Evolutionary conservation across 148 eudicot genomes (phyloP).

Genomic region (Camellia granthamiana): DNA sequence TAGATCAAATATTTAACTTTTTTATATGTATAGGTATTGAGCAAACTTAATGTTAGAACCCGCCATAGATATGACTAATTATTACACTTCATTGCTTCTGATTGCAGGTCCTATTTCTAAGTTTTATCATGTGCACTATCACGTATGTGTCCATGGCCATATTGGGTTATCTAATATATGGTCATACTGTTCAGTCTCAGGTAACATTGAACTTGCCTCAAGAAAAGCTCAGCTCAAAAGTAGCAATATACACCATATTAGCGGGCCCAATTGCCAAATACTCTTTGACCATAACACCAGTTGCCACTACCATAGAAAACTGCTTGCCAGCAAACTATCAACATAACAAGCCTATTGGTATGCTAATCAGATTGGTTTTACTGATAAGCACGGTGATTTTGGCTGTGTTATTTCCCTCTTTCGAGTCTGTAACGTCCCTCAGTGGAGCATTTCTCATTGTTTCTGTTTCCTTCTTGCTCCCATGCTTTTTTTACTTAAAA

Average conservation of each 20-base stretch:
- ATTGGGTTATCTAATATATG: conserved; percentile 49
- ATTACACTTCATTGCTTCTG: background rate
- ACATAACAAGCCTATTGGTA: conserved; percentile 8
- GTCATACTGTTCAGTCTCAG: conserved; percentile 42
- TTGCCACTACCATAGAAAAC: conserved; percentile 38
- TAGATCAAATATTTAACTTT: no score
- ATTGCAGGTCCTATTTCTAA: conserved; percentile 43
- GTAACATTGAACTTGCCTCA: conserved; percentile 54
- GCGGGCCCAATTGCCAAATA: conserved; percentile 49
- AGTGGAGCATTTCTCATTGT: conserved; percentile 18
- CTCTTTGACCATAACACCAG: conserved; percentile 46
- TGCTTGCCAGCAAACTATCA: conserved; percentile 16
- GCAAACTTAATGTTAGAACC: background rate
- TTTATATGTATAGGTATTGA: no score
- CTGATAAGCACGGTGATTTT: conserved; percentile 22
- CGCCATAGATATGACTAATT: background rate
- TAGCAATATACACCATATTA: conserved; percentile 57
- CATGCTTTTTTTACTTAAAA: conserved; percentile 28
- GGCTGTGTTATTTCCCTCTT: conserved; percentile 20
- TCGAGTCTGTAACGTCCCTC: conserved; percentile 25
- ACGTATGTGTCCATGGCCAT: conserved; percentile 49
- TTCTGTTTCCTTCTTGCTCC: conserved; percentile 28
- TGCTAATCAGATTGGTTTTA: conserved; percentile 17
- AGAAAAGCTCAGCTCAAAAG: conserved; percentile 39
- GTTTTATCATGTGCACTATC: conserved; percentile 39